These are phyloP conservation scores for Diutina siamensis DNA, from an alignment of 1,139 yeast genomes.

Conservation along the genomic window DNA sequence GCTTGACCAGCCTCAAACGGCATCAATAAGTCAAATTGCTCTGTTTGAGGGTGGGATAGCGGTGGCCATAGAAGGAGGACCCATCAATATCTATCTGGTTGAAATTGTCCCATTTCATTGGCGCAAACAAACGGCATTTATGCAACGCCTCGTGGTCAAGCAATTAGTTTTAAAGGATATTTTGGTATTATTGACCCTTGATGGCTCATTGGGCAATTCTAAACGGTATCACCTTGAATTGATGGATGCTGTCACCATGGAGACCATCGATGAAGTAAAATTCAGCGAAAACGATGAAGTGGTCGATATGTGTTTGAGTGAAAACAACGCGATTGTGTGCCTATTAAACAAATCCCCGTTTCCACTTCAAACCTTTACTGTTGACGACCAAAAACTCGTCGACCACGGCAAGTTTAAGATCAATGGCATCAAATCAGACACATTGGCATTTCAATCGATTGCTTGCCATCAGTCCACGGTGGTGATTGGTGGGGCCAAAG, in stretches of 20 bases:
- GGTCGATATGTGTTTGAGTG: background rate
- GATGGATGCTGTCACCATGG: background rate
- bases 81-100: background rate
- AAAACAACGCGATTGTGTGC: background rate
- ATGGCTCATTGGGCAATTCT: background rate
- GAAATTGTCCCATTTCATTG: background rate
- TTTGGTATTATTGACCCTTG: background rate
- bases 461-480: background rate
- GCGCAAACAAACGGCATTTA: background rate
- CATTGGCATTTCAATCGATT: background rate
- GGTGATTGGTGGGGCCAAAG: background rate
- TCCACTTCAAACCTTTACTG: background rate
- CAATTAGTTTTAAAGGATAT: background rate
- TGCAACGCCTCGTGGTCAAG: background rate
- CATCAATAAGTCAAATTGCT: background rate
- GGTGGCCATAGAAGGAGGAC: background rate
- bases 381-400: background rate
- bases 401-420: background rate
- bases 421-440: background rate
- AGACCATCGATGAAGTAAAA: background rate
- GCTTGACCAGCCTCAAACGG: background rate
- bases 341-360: background rate
- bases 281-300: background rate
- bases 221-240: background rate
- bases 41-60: background rate